Conservation (phyloP, 139 green algal genomes). For the Desmodesmus armatus region DNA sequence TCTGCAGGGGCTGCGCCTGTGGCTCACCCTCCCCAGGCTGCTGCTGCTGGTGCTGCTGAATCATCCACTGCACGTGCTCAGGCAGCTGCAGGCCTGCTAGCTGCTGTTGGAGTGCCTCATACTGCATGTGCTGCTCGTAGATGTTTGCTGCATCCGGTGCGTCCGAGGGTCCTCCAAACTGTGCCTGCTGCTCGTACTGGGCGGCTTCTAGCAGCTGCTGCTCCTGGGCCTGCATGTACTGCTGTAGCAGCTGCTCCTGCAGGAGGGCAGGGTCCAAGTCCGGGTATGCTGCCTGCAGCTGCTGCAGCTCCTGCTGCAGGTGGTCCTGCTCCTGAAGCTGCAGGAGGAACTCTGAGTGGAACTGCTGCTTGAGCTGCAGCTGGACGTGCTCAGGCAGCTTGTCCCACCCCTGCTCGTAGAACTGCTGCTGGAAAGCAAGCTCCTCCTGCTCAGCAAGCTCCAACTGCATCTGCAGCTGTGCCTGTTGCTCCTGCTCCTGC, state of each 20-base stretch:
- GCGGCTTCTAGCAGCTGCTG: neutral
- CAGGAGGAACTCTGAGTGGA: too few relatives aligned
- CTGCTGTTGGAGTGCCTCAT: neutral
- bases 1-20: neutral
- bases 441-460: neutral
- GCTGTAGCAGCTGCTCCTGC: neutral
- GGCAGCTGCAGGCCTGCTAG: neutral
- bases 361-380: too few relatives aligned
- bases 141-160: neutral
- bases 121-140: neutral
- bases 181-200: neutral
- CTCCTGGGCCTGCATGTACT: too few relatives aligned
- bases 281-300: too few relatives aligned
- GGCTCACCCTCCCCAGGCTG: neutral
- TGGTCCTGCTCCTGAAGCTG: too few relatives aligned
- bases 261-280: too few relatives aligned
- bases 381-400: too few relatives aligned
- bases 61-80: neutral
- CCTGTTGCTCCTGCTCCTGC: neutral
- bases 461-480: neutral
- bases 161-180: too few relatives aligned
- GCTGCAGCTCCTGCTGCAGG: too few relatives aligned
- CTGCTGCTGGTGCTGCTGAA: neutral
- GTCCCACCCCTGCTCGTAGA: neutral
- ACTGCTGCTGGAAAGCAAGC: neutral